phyloP scores from a whole-genome alignment of 225 moss, liverwort and hornwort species.

The Rhytidiadelphus loreus region DNA sequence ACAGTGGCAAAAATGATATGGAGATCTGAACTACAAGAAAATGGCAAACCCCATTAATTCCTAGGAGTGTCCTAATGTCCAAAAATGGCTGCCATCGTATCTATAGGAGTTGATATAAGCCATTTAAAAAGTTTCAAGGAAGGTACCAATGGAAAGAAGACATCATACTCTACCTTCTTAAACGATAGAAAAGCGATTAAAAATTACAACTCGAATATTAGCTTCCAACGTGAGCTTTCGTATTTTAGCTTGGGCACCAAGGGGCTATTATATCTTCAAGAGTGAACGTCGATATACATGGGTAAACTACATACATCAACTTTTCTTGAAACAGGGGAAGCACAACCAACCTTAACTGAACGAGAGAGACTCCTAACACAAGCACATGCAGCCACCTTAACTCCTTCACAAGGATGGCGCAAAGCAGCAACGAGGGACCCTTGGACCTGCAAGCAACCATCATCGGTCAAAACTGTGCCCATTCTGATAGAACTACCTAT shows the following conservation, averaged over 20 bases:
- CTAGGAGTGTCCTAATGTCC: not conserved
- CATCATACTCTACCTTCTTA: not conserved
- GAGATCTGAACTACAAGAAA: not conserved
- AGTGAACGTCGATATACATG: not conserved
- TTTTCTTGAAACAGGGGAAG: not conserved
- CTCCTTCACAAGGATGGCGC: slow-evolving; percentile 67
- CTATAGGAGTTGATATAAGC: not conserved
- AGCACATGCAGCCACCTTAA: slow-evolving; percentile 84
- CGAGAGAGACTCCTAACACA: slow-evolving; percentile 94
- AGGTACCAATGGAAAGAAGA: not conserved
- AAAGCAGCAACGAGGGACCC: slow-evolving; percentile 72
- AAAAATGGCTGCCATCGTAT: not conserved
- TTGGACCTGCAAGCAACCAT: slow-evolving; percentile 55
- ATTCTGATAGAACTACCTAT: not conserved
- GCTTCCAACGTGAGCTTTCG: not conserved
- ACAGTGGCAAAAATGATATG: not conserved
- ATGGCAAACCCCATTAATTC: not conserved
- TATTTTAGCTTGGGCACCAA: not conserved
- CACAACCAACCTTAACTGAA: slow-evolving; percentile 79
- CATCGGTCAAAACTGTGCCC: not conserved
- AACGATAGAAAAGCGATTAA: not conserved
- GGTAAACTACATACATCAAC: not conserved
- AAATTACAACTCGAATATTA: not conserved
- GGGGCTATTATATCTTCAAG: not conserved
- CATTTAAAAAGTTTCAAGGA: not conserved